phyloP scores from a whole-genome alignment of 1,139 yeast species.

The Blastobotrys indianensis region DNA sequence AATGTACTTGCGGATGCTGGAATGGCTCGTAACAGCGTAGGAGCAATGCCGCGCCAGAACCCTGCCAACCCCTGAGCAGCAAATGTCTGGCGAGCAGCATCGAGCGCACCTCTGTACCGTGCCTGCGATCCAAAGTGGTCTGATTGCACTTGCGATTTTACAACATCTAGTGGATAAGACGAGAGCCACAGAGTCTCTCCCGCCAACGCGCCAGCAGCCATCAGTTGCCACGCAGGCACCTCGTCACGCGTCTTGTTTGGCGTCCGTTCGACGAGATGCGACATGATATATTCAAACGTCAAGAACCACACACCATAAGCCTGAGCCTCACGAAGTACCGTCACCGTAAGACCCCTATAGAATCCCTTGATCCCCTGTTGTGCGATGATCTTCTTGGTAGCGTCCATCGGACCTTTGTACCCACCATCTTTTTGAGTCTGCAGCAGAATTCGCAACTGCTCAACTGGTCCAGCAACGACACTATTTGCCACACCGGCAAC shows the following conservation, averaged over 20 bases:
- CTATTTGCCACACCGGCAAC: conserved; percentile 73
- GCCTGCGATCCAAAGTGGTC: conserved; percentile 49
- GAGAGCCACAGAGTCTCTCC: conserved; percentile 70
- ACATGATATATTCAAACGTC: conserved; percentile 59
- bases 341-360: conserved; percentile 56
- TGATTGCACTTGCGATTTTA: conserved; percentile 65
- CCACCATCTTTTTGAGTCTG: conserved; percentile 47
- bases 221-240: conserved; percentile 55
- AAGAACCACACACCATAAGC: conserved; percentile 83
- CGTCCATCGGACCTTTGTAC: conserved; percentile 44
- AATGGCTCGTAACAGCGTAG: conserved; percentile 62
- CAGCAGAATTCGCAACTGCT: conserved; percentile 64
- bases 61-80: conserved; percentile 47
- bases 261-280: conserved; percentile 15
- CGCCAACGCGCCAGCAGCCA: conserved; percentile 61
- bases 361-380: conserved; percentile 51
- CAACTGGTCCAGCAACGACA: conserved; percentile 68
- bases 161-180: conserved; percentile 66
- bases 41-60: conserved; percentile 67
- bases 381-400: conserved; percentile 43
- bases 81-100: conserved; percentile 46
- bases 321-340: conserved; percentile 63
- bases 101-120: conserved; percentile 42
- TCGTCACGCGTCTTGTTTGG: conserved; percentile 38
- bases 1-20: conserved; percentile 76